Base-by-base conservation (phyloP, 225 moss, liverwort and hornwort species). In the Ulota crispa region DNA sequence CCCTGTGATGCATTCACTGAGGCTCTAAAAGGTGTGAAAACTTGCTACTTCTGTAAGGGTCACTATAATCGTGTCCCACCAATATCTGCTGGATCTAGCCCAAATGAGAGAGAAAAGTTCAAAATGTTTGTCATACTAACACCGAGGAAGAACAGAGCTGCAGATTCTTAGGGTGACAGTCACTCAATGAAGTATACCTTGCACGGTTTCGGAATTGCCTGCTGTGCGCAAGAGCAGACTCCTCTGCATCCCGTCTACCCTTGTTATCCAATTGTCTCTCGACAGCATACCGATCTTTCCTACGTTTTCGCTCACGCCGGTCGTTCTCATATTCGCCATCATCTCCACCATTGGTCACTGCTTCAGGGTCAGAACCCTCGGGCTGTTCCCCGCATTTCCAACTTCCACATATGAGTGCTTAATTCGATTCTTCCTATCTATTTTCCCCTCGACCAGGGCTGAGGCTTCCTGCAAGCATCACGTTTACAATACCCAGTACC, bases 361-460 rank as follows among this genome's bases (percentile, higher is more conserved):
- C 95, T 92, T 97, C 95, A 90, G 91, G 89, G 93, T 95, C 94
- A 95, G 93, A 95, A 93, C 94, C 97, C 92, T 97, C 95, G 90
- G 95, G 97, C 97, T 95, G 97, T 97, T 92, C 91, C 95, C 97
- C 95, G 95, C 97, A 97, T 95, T 93, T 89, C 95, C 93, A 95
- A 97, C 92, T 95, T 94, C 92, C 97, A 95, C 94, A 93, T 90
- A 94, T 97, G 85, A 97, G 97, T 97, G 92, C 92, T 89, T 87
- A 87, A 82, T 82, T 64, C 65, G 79, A 84, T 78, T 78, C 85
- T 89, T 91, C 81, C 73, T 87, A 92, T 88, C 97, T 93, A 95
- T 72, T 82, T 43, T 86, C 85, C 89, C 87, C 86, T 91, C 92
- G 86, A 87, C 82, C 82, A 92, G 84, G 84, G 91, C 85, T 88